Evolutionary conservation across 129 eudicot species (phyloP), one percentile per base, ranked within the genome.

Genomic region (Centrapalus pauciflorus): DNA sequence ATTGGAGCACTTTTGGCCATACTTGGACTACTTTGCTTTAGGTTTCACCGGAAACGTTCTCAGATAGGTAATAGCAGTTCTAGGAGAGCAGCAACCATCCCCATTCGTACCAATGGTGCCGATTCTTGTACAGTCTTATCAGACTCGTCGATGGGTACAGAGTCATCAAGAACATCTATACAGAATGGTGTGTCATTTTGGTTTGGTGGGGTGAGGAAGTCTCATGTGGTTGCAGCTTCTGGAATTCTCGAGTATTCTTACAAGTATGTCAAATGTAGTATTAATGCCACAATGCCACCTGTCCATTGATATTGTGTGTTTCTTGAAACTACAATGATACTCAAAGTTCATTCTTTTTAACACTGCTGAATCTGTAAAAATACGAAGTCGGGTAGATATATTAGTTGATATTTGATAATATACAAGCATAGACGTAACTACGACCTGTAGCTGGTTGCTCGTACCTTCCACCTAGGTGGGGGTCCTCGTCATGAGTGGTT

Each of bases 11-110:
- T 80, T 74, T 80, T 82, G 78, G 97, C 97, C 8, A 58, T 83
- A 54, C 46, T 59, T 50, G 82, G 84, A 13, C 71, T 91, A 40
- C 74, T 85, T 67, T 91, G 94, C 80, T 72, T 85, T 74, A 81
- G 96, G 75, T 81, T 78, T 64, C 97, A 85, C 26, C 72, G 83
- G 56, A 91, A 79, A 69, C 77, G 82, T 5, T 72, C 89, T 7
- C 95, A 90, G 81, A 87, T 90, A 40, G 95, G 89, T 66, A 90
- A 80, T 69, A 90, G 87, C 77, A 91, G 94, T 81, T 91, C 96
- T 2, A 66, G 94, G 70, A 83, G 96, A 75, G 85, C 86, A 26
- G 75, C 90, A 23, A 77, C 86, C 0, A 41, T 85, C 50, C 96
- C 97, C 0, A 91, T 87, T 37, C 96, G 94, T 55, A 52, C 82